Evolutionary conservation across 148 eudicot species (phyloP).

Genomic region (Talinum fruticosum): DNA sequence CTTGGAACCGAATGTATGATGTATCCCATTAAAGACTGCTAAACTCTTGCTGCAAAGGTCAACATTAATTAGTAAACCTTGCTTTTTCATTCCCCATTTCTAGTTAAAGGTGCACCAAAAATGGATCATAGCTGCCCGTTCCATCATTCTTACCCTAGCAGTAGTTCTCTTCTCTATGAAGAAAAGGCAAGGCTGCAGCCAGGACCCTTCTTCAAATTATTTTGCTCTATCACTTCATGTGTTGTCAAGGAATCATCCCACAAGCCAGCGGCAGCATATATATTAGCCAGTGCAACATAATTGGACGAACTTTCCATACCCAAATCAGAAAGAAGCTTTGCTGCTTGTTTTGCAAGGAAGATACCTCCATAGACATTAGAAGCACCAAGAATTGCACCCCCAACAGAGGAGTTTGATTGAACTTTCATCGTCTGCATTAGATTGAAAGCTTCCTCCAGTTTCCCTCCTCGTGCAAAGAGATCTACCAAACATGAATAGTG

Average conservation of each 20-base stretch:
- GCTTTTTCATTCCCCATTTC: background rate
- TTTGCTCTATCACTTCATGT: slow-evolving; percentile 25
- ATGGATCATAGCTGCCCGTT: no score
- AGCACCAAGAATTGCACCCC: slow-evolving; percentile 38
- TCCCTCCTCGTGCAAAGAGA: slow-evolving; percentile 37
- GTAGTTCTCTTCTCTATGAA: slow-evolving; percentile 6
- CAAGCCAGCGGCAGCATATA: slow-evolving; percentile 28
- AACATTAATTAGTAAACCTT: background rate
- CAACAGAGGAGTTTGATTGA: slow-evolving; percentile 26
- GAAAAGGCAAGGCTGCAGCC: slow-evolving; percentile 30
- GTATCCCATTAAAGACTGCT: background rate
- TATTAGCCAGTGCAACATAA: slow-evolving; percentile 31
- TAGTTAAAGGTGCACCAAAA: no score
- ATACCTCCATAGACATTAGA: slow-evolving; percentile 32
- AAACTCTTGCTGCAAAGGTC: background rate
- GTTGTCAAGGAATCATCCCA: slow-evolving; percentile 31
- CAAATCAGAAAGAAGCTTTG: slow-evolving; percentile 23
- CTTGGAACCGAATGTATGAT: background rate
- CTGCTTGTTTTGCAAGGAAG: slow-evolving; percentile 30
- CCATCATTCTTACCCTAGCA: slow-evolving; percentile 16
- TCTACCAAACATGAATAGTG: slow-evolving; percentile 43
- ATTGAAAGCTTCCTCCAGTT: slow-evolving; percentile 30
- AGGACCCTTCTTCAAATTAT: slow-evolving; percentile 30
- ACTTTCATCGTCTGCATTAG: slow-evolving; percentile 32
- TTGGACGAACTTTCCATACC: slow-evolving; percentile 22